These are phyloP conservation scores for Paramicrosporidium saccamoebae DNA, from an alignment of 371 early-diverging fungal genomes.

Conservation along the genomic window DNA sequence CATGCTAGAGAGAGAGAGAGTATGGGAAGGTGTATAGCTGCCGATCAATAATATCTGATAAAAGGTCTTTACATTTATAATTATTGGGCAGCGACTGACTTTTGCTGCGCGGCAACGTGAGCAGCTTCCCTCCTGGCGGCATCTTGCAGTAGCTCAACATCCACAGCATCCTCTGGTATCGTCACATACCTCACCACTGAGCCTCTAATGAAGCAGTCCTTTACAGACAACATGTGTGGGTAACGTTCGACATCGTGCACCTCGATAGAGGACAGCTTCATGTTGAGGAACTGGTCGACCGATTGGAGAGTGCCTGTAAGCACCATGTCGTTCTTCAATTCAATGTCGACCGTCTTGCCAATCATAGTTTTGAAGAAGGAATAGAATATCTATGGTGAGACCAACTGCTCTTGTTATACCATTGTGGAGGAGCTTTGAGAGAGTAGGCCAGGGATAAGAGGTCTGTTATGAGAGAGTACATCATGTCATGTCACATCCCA, in stretches of 20 bases:
- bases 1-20: too few species aligned
- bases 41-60: too few species aligned
- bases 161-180: conserved; percentile 48
- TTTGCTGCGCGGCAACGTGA: too few species aligned
- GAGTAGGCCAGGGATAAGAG: too few species aligned
- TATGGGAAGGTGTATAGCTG: too few species aligned
- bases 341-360: conserved; percentile 79
- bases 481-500: too few species aligned
- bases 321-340: conserved; percentile 85
- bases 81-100: too few species aligned
- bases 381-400: conserved; percentile 54
- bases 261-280: conserved; percentile 66
- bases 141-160: conserved; percentile 76
- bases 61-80: too few species aligned
- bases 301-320: conserved; percentile 71
- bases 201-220: conserved; percentile 93
- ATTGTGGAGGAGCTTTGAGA: not conserved
- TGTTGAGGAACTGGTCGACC: conserved; percentile 93
- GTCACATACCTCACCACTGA: conserved; percentile 90
- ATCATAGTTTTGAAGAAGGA: conserved; percentile 94
- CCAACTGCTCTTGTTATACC: too few species aligned
- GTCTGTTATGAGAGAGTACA: too few species aligned
- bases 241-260: conserved; percentile 58
- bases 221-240: conserved; percentile 86
- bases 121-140: conserved; percentile 71